Evolutionary conservation across 306 rosid genomes (phyloP).

Genomic region (Rubus idaeus): DNA sequence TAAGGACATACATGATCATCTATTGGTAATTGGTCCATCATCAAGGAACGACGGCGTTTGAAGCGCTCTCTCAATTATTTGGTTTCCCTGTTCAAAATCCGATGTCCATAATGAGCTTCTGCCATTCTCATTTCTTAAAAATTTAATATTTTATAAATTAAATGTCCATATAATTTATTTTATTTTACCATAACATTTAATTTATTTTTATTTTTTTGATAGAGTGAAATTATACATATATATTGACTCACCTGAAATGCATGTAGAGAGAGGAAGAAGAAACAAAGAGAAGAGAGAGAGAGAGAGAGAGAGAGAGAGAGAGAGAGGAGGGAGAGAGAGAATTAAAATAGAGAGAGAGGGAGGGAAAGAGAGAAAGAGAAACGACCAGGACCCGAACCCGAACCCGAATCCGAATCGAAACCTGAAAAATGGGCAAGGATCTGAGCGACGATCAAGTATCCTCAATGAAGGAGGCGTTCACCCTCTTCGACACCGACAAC

Average conservation of each 20-base stretch:
- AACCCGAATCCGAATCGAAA: slow-evolving; percentile 16
- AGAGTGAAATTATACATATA: too few relatives aligned
- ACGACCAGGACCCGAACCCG: too few relatives aligned
- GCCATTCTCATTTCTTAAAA: background rate
- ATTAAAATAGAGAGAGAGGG: background rate
- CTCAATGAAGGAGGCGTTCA: slow-evolving; percentile 95
- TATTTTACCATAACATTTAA: too few relatives aligned
- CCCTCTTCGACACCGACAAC: slow-evolving; percentile 80
- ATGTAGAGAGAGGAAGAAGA: too few relatives aligned
- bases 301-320: background rate
- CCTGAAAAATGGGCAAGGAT: slow-evolving; percentile 72
- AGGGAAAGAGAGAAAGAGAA: slow-evolving; percentile 7
- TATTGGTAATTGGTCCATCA: background rate
- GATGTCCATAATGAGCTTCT: background rate
- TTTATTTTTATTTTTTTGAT: too few relatives aligned
- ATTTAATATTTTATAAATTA: too few relatives aligned
- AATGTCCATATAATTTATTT: too few relatives aligned
- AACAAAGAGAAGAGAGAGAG: too few relatives aligned
- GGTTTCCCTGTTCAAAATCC: background rate
- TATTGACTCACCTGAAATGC: too few relatives aligned
- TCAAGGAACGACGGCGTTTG: slow-evolving; percentile 23
- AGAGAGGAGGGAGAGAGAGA: too few relatives aligned
- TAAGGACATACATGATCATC: too few relatives aligned
- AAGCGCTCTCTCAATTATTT: background rate
- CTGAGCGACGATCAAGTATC: slow-evolving; percentile 89